These are phyloP conservation scores for Cyamopsis tetragonoloba DNA, from an alignment of 306 rosid species.

Conservation along the genomic window DNA sequence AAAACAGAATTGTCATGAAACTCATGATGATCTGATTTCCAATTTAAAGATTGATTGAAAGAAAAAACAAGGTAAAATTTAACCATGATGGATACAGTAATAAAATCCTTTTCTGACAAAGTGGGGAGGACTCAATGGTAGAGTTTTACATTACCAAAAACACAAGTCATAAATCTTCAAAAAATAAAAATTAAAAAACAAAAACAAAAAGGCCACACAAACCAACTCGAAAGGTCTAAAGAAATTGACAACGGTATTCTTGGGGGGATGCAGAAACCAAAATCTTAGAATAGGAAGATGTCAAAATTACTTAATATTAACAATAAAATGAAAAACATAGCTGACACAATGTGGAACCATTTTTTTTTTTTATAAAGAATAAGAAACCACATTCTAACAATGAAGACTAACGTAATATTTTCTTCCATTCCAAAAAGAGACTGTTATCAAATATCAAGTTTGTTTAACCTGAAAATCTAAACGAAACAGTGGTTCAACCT, in stretches of 20 bases:
- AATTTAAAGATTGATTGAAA: neutral
- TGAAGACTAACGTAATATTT: neutral
- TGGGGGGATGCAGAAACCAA: neutral
- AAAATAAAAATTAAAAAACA: neutral
- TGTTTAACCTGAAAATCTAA: neutral
- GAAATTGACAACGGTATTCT: neutral
- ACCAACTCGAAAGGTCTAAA: conserved; percentile 1
- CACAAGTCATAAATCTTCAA: neutral
- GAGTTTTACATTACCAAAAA: neutral
- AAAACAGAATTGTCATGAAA: neutral
- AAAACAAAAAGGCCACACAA: neutral
- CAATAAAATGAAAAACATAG: neutral
- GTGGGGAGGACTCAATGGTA: neutral
- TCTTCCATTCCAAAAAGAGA: neutral
- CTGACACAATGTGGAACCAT: no score
- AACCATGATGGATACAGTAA: neutral
- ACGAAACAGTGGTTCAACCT: neutral
- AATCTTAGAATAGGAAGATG: neutral
- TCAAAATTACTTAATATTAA: neutral
- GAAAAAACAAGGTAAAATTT: neutral
- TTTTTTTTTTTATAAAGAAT: neutral
- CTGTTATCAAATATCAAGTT: neutral
- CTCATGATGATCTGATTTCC: conserved; percentile 2
- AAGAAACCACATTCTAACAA: neutral
- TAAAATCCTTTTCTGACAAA: neutral